phyloP scores from a whole-genome alignment of 495 filamentous ascomycete species.

The Neurospora sp. region DNA sequence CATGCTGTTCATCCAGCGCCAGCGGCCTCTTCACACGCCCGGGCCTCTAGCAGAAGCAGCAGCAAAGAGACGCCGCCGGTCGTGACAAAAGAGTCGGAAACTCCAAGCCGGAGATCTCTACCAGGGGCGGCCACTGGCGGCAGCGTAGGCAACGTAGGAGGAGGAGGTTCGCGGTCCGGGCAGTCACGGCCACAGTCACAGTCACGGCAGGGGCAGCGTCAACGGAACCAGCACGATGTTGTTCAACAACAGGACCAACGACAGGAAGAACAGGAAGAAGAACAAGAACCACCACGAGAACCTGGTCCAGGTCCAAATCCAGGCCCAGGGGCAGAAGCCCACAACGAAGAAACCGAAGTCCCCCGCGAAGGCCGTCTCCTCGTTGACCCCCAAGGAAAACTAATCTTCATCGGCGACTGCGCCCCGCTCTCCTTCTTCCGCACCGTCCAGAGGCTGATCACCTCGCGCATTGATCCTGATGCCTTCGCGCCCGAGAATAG shows the following conservation, averaged over 20 bases:
- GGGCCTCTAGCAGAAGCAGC: not conserved
- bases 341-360: slow-evolving; percentile 31
- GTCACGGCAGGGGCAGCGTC: not conserved
- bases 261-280: not conserved
- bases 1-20: not conserved
- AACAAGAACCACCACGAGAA: not conserved
- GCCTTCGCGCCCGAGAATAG: slow-evolving; percentile 55
- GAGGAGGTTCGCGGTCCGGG: not conserved
- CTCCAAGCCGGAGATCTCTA: not conserved
- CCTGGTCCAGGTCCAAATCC: not conserved
- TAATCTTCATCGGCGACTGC: slow-evolving; percentile 59
- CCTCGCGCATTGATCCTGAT: slow-evolving; percentile 48
- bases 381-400: slow-evolving; percentile 48
- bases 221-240: not conserved
- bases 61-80: not conserved
- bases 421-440: slow-evolving; percentile 60
- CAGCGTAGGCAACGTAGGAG: not conserved
- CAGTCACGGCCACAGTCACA: not conserved
- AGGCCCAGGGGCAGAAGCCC: not conserved
- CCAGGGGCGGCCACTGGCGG: not conserved
- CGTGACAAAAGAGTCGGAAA: not conserved
- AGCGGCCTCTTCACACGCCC: not conserved
- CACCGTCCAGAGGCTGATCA: slow-evolving; percentile 57
- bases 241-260: not conserved
- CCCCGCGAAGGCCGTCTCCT: slow-evolving; percentile 42